Evolutionary conservation across 2,329 filamentous ascomycete genomes (phyloP), one percentile per base, ranked within the genome.

Genomic region (Penicillium occitanis): DNA sequence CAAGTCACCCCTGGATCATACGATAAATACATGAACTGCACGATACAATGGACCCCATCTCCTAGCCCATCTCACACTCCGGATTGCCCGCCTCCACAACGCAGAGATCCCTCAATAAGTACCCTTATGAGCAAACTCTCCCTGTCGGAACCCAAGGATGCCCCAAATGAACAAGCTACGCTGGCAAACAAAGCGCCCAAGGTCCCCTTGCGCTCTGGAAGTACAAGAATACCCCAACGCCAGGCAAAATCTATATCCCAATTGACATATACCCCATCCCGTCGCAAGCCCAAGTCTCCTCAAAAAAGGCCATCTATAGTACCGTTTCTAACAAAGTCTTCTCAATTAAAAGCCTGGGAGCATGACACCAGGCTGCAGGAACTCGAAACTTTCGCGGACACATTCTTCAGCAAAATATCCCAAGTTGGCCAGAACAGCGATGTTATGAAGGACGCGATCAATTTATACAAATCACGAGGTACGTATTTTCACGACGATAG

Each of bases 281-380:
- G 81, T 67, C 78, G 70, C 42, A 72, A 68, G 61, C 55, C 61
- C 19, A 70, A 66, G 64, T 69, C 67, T 73, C 75, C 66, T 69
- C 76, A 70, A 74, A 77, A 70, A 67, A 70, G 70, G 68, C 73
- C 68, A 55, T 71, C 71, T 84, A 65, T 85, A 70, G 76, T 75
- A 14, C 72, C 75, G 1, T 93, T 85, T 82, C 82, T 94, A 73
- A 89, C 85, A 70, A 90, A 88, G 81, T 81, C 89, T 83, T 92
- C 93, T 88, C 90, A 91, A 84, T 80, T 78, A 79, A 81, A 85
- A 91, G 90, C 86, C 73, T 94, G 90, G 85, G 92, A 97, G 76
- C 88, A 93, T 70, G 89, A 93, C 71, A 87, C 87, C 68, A 88
- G 90, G 69, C 85, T 97, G 70, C 88, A 89, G 69, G 86, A 88